Percentiles rank a stretch among this genome's conserved stretches.
Evolutionary conservation across 495 filamentous ascomycete species (phyloP).

Genomic region (Bombardia bombarda): DNA sequence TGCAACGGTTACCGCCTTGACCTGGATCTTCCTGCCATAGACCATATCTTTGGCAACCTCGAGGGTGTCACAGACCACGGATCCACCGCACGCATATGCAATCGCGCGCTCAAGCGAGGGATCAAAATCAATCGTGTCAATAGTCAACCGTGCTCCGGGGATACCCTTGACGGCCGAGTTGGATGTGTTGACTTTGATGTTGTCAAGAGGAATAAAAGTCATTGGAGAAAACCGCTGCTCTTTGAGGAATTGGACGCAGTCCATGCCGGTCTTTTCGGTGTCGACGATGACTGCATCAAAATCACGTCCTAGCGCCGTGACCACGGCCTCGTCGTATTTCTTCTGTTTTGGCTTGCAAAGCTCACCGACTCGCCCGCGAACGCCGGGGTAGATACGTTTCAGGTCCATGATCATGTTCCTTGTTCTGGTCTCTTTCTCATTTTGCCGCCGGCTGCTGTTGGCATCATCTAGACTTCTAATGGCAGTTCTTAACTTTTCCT

Average conservation of each 20-base stretch:
- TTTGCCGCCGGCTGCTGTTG: constrained; percentile 74
- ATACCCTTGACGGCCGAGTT: constrained; percentile 89
- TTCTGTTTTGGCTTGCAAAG: constrained; percentile 94
- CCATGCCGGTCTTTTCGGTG: constrained; percentile 84
- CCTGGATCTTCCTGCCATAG: constrained; percentile 76
- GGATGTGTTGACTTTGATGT: constrained; percentile 84
- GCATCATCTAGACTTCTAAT: constrained; percentile 72
- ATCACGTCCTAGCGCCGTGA: constrained; percentile 83
- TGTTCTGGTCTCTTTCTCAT: constrained; percentile 65
- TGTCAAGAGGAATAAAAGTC: constrained; percentile 92
- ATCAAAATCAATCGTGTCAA: constrained; percentile 95
- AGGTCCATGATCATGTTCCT: constrained; percentile 75
- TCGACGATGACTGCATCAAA: constrained; percentile 96
- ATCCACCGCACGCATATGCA: constrained; percentile 86
- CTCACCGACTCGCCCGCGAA: constrained; percentile 82
- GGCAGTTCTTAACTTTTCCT: constrained; percentile 82
- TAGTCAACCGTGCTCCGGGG: constrained; percentile 74
- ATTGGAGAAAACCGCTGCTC: constrained; percentile 79
- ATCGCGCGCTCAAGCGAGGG: constrained; percentile 81
- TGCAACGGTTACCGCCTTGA: constrained; percentile 88
- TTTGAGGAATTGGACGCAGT: constrained; percentile 89
- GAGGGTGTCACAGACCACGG: constrained; percentile 88
- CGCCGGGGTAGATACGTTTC: constrained; percentile 86
- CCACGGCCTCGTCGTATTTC: constrained; percentile 88
- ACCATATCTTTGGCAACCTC: constrained; percentile 80